Evolutionary conservation across 2,329 filamentous ascomycete genomes (phyloP).

Genomic region (Claviceps sp.): DNA sequence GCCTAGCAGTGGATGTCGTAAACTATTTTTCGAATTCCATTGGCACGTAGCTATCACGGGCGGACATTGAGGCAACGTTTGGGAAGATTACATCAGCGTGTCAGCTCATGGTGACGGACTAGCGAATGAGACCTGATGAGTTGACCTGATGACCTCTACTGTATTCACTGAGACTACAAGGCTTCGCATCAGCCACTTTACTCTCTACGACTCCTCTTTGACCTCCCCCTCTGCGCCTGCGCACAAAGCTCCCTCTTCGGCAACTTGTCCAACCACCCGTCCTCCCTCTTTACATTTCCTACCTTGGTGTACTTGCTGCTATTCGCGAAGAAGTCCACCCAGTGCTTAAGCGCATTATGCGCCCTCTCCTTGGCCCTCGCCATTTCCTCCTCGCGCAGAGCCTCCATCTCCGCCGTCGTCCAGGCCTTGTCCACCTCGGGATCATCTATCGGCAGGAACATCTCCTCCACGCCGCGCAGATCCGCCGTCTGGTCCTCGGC

Average conservation of each 20-base stretch:
- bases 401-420: constrained; percentile 38
- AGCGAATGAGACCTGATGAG: too few relatives aligned
- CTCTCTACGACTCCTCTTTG: constrained; percentile 29
- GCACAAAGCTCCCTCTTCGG: constrained; percentile 55
- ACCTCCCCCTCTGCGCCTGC: constrained; percentile 46
- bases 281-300: constrained; percentile 55
- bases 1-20: too few relatives aligned
- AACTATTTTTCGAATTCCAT: too few relatives aligned
- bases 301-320: constrained; percentile 72
- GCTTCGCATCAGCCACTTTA: neutral
- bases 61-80: too few relatives aligned
- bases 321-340: constrained; percentile 71
- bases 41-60: too few relatives aligned
- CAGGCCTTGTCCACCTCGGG: constrained; percentile 46
- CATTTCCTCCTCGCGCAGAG: constrained; percentile 47
- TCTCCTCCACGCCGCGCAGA: constrained; percentile 73
- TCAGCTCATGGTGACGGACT: too few relatives aligned
- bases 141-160: too few relatives aligned
- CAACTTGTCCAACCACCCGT: constrained; percentile 47
- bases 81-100: too few relatives aligned
- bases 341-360: constrained; percentile 57
- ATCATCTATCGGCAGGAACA: constrained; percentile 59
- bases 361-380: constrained; percentile 52
- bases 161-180: too few relatives aligned
- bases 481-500: constrained; percentile 72